Evolutionary conservation across 1,139 yeast genomes (phyloP), one percentile per base, ranked within the genome.

Genomic region (Nadsonia starkeyi-henricii): DNA sequence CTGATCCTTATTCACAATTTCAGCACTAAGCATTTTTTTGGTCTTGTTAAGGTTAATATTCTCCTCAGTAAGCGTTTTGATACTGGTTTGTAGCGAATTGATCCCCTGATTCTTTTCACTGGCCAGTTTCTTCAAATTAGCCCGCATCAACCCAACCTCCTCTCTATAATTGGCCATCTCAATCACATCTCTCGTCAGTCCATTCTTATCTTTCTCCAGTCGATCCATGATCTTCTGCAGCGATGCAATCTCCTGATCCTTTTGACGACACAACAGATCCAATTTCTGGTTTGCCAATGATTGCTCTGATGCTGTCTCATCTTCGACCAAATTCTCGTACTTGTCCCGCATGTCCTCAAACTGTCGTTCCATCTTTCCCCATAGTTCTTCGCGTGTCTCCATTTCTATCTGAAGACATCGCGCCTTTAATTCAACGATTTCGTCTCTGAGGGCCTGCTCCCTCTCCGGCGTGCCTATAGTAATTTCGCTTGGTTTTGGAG

Each of bases 301-400:
- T 45, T 59, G 62, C 18, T 56, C 44, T 43, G 60, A 48, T 48
- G 60, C 54, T 49, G 50, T 33, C 26, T 55, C 60, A 30, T 57
- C 57, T 44, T 64, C 61, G 12, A 66, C 41, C n/a, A 57, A 51
- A 13, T 54, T 54, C 23, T 54, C 45, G 44, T 58, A 62, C 21
- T 55, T 47, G 9, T 52, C 48, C 21, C 62, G 60, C 41, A 67
- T 48, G 26, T 62, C 61, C 13, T 60, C 58, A 19, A 66, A 55
- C 44, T 55, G 62, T 2, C 37, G 30, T 45, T 68, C 72, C 57
- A 61, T 65, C 15, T 60, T 61, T 18, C 58, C 58, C 15, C 59
- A 54, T 47, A 68, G 53, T 41, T 65, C 70, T 17, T 56, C 54
- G 44, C 71, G 60, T 1, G 64, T 55, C 15, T 57, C 55, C 45